Base-by-base conservation (phyloP, 768 basidiomycete genomes). In the Tubosaeta sp. region DNA sequence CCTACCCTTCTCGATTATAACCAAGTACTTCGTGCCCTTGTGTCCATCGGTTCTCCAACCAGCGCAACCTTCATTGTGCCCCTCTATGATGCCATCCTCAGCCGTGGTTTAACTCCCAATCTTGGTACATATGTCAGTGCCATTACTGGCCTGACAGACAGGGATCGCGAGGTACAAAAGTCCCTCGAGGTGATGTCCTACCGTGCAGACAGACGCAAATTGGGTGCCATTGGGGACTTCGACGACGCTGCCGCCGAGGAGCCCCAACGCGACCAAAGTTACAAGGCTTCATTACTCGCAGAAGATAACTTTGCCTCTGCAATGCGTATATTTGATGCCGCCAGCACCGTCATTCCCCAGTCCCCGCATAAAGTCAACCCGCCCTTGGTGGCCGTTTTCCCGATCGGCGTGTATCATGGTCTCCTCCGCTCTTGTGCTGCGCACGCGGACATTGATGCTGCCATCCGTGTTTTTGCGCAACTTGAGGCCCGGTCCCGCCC, bases 241-340 rank as follows among this genome's bases (percentile, higher is more conserved):
- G 57, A 59, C 11, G 47, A 48, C 8, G 39, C 14, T 4, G 46
- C 37, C 5, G 34, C 11, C 19, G 61, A 68, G 14, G 60, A 64
- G 19, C 46, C 59, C 3, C 50, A 57, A 14, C 49, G 41, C 7
- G 59, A 66, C 41, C 52, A 74, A 37, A 63, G 63, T 22, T 75
- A 75, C 9, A 73, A 80, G 37, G 68, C 66, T 0, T 54, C 67
- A 2, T 76, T 91, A 22, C 71, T 71, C 19, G 59, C 73, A 27
- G 92, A 95, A 64, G 79, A 82, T 60, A 91, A 88, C 56, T 84
- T 92, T 54, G 63, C 72, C 0, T 78, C 82, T 0, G 91, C 91
- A 0, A 72, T 92, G 71, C 76, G 81, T 14, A 71, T 95, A 14
- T 94, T 94, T 67, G 76, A 86, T 25, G 76, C 82, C 0, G 76